phyloP scores from a whole-genome alignment of 75 land plant genomes.

The Pinus albicaulis region DNA sequence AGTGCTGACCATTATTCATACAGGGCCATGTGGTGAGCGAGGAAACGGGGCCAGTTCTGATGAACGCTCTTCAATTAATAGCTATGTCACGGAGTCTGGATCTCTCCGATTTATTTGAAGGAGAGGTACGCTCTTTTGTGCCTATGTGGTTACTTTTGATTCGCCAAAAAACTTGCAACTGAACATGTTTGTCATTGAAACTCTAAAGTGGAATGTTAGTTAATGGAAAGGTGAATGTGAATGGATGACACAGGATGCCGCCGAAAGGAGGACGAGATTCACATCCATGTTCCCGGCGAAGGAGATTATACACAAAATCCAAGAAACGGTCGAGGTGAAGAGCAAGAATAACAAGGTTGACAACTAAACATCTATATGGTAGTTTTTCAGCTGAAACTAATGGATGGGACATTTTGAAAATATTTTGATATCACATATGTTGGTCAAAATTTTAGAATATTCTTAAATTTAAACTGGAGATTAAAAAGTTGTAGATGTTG shows the following conservation, averaged over 20 bases:
- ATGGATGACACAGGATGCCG: constrained; percentile 33
- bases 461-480: no score
- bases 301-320: constrained; percentile 58
- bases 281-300: constrained; percentile 57
- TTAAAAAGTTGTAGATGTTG: no score
- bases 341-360: constrained; percentile 59
- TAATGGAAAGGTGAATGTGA: not conserved
- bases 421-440: no score
- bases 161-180: no score
- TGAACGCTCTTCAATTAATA: constrained; percentile 73
- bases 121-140: constrained; percentile 30
- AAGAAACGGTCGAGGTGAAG: constrained; percentile 42
- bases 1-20: not conserved
- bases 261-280: constrained; percentile 70
- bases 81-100: constrained; percentile 72
- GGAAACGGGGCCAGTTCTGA: constrained; percentile 24
- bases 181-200: not conserved
- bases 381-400: not conserved
- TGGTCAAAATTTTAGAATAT: no score
- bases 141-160: not conserved
- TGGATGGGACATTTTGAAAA: not conserved
- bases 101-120: constrained; percentile 75
- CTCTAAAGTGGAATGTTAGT: not conserved
- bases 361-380: not conserved
- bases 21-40: constrained; percentile 11